Conservation (phyloP, 2,329 filamentous ascomycete genomes). For the Beauveria rudraprayagi region DNA sequence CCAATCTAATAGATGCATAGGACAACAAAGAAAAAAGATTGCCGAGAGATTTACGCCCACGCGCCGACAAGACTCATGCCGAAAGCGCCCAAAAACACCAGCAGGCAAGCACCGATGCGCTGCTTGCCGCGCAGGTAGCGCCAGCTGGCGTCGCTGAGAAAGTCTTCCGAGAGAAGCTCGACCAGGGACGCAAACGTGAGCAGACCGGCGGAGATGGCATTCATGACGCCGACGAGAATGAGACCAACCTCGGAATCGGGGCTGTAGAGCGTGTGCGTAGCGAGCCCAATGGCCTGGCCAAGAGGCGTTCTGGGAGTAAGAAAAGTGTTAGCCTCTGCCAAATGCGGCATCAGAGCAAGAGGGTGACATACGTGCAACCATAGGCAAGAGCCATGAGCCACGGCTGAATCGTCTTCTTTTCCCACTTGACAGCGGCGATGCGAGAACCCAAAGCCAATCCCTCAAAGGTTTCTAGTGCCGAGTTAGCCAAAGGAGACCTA, state of each 20-base stretch:
- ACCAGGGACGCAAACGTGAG: constrained; percentile 64
- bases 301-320: constrained; percentile 43
- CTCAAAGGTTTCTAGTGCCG: constrained; percentile 33
- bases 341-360: neutral
- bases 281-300: constrained; percentile 65
- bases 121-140: constrained; percentile 42
- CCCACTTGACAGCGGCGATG: constrained; percentile 48
- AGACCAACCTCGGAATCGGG: constrained; percentile 58
- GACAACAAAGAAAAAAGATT: neutral
- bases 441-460: constrained; percentile 57
- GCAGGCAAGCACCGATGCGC: constrained; percentile 45
- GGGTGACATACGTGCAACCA: constrained; percentile 38
- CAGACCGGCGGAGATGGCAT: constrained; percentile 64
- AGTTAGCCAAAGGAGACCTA: constrained; percentile 5
- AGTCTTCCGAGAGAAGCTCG: constrained; percentile 65
- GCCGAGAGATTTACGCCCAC: constrained; percentile 40
- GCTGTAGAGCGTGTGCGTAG: constrained; percentile 62
- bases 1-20: neutral
- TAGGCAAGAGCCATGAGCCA: constrained; percentile 52
- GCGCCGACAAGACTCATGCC: constrained; percentile 57
- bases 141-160: constrained; percentile 58
- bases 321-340: constrained; percentile 11
- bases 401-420: constrained; percentile 34
- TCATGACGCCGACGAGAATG: constrained; percentile 65
- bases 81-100: constrained; percentile 52